Percentiles rank a stretch among this genome's conserved stretches.
Evolutionary conservation across 805 yeast genomes (phyloP).

Genomic region (Suhomyces faveliae): DNA sequence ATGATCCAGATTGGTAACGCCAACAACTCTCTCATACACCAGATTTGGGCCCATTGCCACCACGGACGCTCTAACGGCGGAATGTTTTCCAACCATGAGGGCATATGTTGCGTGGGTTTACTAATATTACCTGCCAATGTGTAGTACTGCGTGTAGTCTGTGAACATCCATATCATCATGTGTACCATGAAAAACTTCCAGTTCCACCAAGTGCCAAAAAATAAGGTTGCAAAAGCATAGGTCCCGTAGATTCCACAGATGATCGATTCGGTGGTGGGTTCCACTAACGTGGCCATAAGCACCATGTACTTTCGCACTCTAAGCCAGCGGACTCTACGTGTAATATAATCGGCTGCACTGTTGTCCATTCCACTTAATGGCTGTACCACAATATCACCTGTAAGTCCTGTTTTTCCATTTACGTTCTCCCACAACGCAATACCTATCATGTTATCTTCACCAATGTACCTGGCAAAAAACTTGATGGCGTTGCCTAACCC

Average conservation of each 20-base stretch:
- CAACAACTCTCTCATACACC: constrained; percentile 68
- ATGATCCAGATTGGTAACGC: constrained; percentile 83
- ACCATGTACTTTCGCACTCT: constrained; percentile 89
- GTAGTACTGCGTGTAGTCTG: constrained; percentile 62
- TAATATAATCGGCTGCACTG: constrained; percentile 53
- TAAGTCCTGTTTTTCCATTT: constrained; percentile 67
- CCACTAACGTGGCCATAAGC: constrained; percentile 74
- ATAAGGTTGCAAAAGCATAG: constrained; percentile 51
- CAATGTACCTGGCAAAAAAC: constrained; percentile 76
- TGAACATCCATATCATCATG: constrained; percentile 57
- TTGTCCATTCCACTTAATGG: constrained; percentile 51
- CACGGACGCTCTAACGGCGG: constrained; percentile 17
- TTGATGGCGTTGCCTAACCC: constrained; percentile 55
- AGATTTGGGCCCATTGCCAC: constrained; percentile 36
- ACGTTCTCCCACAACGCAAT: constrained; percentile 76
- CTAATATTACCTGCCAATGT: constrained; percentile 34
- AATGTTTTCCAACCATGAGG: constrained; percentile 11
- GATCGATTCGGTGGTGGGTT: constrained; percentile 81
- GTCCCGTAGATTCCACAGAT: constrained; percentile 67
- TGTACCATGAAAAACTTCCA: constrained; percentile 48
- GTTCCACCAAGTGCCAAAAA: constrained; percentile 33
- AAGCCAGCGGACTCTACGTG: constrained; percentile 78
- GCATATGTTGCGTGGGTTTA: constrained; percentile 9
- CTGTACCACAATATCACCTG: constrained; percentile 77
- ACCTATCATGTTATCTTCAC: constrained; percentile 92